phyloP scores from a whole-genome alignment of 2,329 filamentous ascomycete species.

The Hymenoscyphus linearis region DNA sequence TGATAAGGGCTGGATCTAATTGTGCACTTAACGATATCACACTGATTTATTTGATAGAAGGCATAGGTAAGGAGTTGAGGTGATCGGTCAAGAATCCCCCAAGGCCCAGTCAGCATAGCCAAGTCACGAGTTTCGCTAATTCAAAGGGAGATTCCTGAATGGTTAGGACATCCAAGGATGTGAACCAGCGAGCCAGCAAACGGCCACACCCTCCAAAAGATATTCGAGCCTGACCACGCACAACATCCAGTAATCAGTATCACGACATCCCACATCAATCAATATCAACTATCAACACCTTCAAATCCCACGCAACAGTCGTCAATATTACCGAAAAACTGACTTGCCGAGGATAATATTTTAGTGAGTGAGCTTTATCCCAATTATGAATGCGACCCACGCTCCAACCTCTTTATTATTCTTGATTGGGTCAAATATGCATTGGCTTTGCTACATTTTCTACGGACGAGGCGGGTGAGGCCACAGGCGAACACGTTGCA shows the following conservation, averaged over 20 bases:
- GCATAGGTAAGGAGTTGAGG: neutral
- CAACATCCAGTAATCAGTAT: neutral
- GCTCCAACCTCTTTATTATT: neutral
- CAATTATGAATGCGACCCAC: neutral
- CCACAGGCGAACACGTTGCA: slow-evolving; percentile 30
- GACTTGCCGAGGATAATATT: neutral
- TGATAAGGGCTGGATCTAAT: neutral
- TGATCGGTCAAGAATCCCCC: neutral
- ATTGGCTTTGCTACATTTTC: slow-evolving; percentile 2
- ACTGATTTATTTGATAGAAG: neutral
- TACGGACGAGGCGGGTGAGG: slow-evolving; percentile 24
- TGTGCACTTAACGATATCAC: neutral
- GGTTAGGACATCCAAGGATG: neutral
- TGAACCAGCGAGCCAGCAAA: neutral
- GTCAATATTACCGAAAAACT: neutral
- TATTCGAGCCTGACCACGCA: slow-evolving; percentile 7
- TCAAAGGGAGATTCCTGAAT: neutral
- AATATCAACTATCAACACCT: neutral
- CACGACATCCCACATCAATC: neutral
- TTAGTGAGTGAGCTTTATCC: neutral
- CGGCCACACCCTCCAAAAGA: neutral
- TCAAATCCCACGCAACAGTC: neutral
- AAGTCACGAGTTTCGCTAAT: slow-evolving; percentile 1
- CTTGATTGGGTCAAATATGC: slow-evolving; percentile 7
- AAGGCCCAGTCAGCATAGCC: neutral